Conservation (phyloP, 225 moss, liverwort and hornwort genomes). For the Polytrichum commune region DNA sequence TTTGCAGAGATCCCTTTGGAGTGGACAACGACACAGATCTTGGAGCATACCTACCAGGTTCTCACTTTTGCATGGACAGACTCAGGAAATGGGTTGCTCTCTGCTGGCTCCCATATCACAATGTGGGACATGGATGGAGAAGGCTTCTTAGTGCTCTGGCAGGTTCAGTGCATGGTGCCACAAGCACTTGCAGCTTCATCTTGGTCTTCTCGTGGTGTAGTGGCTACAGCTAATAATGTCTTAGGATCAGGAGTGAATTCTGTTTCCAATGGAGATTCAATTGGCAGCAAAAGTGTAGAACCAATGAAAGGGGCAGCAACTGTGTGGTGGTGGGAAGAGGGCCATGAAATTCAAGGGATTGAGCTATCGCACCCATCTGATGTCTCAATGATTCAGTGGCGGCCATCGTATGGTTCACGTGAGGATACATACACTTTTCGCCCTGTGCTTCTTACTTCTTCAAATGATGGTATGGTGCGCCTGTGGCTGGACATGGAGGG, state of each 20-base stretch:
- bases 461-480: constrained; percentile 79
- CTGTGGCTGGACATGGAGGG: constrained; percentile 91
- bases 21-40: constrained; percentile 72
- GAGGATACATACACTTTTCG: constrained; percentile 63
- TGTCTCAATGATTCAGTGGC: constrained; percentile 81
- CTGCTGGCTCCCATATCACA: constrained; percentile 69
- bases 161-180: constrained; percentile 57
- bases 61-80: constrained; percentile 83
- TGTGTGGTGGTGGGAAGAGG: constrained; percentile 94
- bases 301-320: constrained; percentile 37
- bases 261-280: background rate
- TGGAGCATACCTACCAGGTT: constrained; percentile 69
- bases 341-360: constrained; percentile 59
- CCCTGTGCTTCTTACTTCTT: constrained; percentile 80
- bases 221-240: constrained; percentile 63
- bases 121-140: constrained; percentile 72
- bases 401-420: constrained; percentile 72
- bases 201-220: constrained; percentile 74
- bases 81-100: constrained; percentile 88
- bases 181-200: constrained; percentile 76
- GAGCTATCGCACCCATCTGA: constrained; percentile 74
- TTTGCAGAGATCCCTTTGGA: constrained; percentile 81
- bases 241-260: constrained; percentile 15
- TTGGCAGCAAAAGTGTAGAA: constrained; percentile 10
- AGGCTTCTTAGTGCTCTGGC: constrained; percentile 69